phyloP scores from a whole-genome alignment of 2,329 filamentous ascomycete genomes.

The Sarocladium oryzae region DNA sequence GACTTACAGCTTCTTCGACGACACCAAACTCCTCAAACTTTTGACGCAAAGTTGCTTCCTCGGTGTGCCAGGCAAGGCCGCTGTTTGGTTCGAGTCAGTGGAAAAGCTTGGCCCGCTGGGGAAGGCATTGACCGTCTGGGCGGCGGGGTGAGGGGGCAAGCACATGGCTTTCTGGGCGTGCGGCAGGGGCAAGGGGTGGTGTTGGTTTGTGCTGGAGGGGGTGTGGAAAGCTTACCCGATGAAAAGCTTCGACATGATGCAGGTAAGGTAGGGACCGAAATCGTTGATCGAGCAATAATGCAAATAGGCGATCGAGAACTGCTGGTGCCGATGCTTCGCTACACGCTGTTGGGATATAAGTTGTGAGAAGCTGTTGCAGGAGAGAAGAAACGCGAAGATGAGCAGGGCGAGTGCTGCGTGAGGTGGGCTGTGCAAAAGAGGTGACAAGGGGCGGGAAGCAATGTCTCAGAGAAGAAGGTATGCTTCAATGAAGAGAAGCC shows the following conservation, averaged over 20 bases:
- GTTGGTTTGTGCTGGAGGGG: background rate
- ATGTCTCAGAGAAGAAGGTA: background rate
- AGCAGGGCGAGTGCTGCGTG: background rate
- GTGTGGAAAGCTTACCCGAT: slow-evolving; percentile 63
- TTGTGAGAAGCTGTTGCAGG: slow-evolving; percentile 2
- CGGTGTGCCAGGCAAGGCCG: slow-evolving; percentile 97
- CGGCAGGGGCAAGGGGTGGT: slow-evolving; percentile 4
- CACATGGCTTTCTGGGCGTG: slow-evolving; percentile 8
- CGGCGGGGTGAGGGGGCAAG: slow-evolving; percentile 2
- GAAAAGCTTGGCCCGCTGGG: slow-evolving; percentile 5
- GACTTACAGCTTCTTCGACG: slow-evolving; percentile 91
- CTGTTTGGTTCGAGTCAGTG: slow-evolving; percentile 36
- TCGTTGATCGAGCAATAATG: slow-evolving; percentile 8
- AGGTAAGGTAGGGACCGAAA: slow-evolving; percentile 13
- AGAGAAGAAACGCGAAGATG: background rate
- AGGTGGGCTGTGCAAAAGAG: slow-evolving; percentile 9
- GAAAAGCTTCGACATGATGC: slow-evolving; percentile 84
- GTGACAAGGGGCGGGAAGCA: slow-evolving; percentile 5
- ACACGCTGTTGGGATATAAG: background rate
- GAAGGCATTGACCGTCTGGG: slow-evolving; percentile 8
- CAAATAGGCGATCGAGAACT: slow-evolving; percentile 1
- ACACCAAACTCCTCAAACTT: slow-evolving; percentile 90
- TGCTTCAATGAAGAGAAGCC: background rate
- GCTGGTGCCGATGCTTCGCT: background rate
- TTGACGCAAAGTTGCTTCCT: slow-evolving; percentile 75